Evolutionary conservation across 2,329 filamentous ascomycete species (phyloP), one percentile per base, ranked within the genome.

Genomic region (Aureobasidium sp.): DNA sequence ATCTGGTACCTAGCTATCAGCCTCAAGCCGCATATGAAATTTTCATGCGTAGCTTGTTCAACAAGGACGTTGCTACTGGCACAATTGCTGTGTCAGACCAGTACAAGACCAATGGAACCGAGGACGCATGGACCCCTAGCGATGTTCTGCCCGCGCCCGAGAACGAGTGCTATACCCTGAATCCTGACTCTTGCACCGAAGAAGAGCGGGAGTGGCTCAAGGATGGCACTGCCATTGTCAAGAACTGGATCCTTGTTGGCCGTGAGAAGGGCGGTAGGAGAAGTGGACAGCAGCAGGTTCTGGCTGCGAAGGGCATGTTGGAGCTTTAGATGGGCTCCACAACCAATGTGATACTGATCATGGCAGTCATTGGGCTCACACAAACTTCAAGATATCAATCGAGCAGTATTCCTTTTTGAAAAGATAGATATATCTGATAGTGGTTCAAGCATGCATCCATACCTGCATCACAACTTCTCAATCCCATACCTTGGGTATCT

Each of bases 1-100:
- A 83, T 65, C 73, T 79, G 61, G 70, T 74, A 8, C 69, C 72
- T 1, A 65, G 65, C 14, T 75, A 75, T 53, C 74, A 76, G 60
- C 73, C 73, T 15, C 70, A 76, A 63, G 71, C 71, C 5, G 70
- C 73, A n/a, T 75, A 72, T 49, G 62, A 68, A 20, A 72, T 76
- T 39, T 76, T 75, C 67, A 72, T 70, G 68, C 71, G 74, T 1
- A 68, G 68, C 1, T 48, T 75, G 34, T 69, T 66, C n/a, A 68
- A 70, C 41, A 63, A 47, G 11, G 73, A 75, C 62, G 70, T 76
- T 41, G 70, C 74, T 3, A 74, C 73, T 8, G 74, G 74, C 20
- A 60, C 66, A 34, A 51, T 68, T 14, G 64, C 69, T 31, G 25
- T 66, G 2, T 39, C 49, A 11, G 53, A 56, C 6, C 64, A 66